A percentile compares a stretch with the other conserved stretches of the same genome.
phyloP scores from a whole-genome alignment of 495 filamentous ascomycete genomes.

The Symbiotaphrina buchneri region DNA sequence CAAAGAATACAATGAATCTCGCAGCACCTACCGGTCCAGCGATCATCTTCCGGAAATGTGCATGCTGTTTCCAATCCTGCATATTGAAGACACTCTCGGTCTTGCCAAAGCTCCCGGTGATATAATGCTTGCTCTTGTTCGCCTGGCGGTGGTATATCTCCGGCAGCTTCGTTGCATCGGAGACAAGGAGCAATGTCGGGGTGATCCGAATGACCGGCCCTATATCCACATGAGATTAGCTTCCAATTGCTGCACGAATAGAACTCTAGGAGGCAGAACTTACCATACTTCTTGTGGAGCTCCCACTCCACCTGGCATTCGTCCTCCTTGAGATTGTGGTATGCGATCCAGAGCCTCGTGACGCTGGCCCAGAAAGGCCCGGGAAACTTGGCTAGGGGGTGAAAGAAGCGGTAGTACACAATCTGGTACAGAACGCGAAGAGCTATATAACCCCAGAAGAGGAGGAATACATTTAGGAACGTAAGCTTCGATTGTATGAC shows the following conservation, averaged over 20 bases:
- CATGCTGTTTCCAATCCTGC: conserved; percentile 22
- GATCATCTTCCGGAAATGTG: conserved; percentile 20
- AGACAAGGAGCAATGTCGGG: conserved; percentile 14
- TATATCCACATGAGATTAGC: too few relatives aligned
- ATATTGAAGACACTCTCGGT: conserved; percentile 24
- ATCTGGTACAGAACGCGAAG: too few relatives aligned
- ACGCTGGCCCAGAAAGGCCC: conserved; percentile 10
- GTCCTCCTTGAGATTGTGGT: conserved; percentile 10
- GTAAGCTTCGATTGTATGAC: too few relatives aligned
- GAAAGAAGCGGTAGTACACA: too few relatives aligned
- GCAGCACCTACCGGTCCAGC: conserved; percentile 17
- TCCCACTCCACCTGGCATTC: conserved; percentile 8
- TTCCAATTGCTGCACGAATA: too few relatives aligned
- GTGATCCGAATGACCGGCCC: too few relatives aligned
- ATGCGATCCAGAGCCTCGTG: conserved; percentile 9
- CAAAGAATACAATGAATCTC: too few relatives aligned
- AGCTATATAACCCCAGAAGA: too few relatives aligned
- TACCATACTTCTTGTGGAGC: conserved; percentile 9
- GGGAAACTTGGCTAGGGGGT: conserved; percentile 11
- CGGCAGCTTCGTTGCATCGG: conserved; percentile 16
- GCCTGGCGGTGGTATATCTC: conserved; percentile 28
- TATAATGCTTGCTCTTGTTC: conserved; percentile 31
- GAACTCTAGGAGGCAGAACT: conserved; percentile 1
- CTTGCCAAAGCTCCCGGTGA: conserved; percentile 24
- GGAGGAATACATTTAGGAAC: too few relatives aligned